Evolutionary conservation across 495 filamentous ascomycete species (phyloP).

Genomic region (Neurospora terricola): DNA sequence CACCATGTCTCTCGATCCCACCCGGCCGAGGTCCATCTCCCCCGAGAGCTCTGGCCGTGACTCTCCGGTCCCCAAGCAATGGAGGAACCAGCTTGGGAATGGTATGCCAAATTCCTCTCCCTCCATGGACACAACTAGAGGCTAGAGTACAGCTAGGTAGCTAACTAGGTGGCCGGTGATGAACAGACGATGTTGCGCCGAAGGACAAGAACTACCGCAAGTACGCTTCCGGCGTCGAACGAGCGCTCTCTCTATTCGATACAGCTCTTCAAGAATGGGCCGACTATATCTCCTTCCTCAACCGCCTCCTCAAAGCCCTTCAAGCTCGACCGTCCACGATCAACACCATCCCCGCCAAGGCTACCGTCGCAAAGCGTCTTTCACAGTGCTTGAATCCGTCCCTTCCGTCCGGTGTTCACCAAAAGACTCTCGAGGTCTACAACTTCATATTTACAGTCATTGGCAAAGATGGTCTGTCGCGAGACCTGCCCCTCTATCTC

Average conservation of each 20-base stretch:
- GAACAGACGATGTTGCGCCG: constrained; percentile 50
- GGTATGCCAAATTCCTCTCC: constrained; percentile 22
- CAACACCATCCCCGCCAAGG: constrained; percentile 70
- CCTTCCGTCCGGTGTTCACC: constrained; percentile 94
- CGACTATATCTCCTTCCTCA: constrained; percentile 96
- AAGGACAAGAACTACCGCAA: constrained; percentile 89
- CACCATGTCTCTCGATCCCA: constrained; percentile 61
- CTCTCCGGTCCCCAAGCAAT: constrained; percentile 54
- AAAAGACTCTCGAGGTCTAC: constrained; percentile 94
- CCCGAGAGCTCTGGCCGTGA: constrained; percentile 70
- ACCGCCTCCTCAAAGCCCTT: constrained; percentile 82
- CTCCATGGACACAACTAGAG: constrained; percentile 5
- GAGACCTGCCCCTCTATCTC: constrained; percentile 77
- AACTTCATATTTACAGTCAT: constrained; percentile 73
- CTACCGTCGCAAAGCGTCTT: constrained; percentile 75
- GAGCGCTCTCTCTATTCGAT: constrained; percentile 85
- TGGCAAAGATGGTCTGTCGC: constrained; percentile 62
- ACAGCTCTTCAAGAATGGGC: constrained; percentile 95
- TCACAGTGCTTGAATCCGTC: constrained; percentile 92
- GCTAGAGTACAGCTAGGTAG: constrained; percentile 4
- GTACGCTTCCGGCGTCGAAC: constrained; percentile 81
- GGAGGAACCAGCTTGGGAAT: constrained; percentile 41
- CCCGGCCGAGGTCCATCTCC: constrained; percentile 53
- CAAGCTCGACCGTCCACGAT: constrained; percentile 71
- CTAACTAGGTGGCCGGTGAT: background rate